phyloP scores from a whole-genome alignment of 2,329 filamentous ascomycete species.

The Neofusicoccum sp. region DNA sequence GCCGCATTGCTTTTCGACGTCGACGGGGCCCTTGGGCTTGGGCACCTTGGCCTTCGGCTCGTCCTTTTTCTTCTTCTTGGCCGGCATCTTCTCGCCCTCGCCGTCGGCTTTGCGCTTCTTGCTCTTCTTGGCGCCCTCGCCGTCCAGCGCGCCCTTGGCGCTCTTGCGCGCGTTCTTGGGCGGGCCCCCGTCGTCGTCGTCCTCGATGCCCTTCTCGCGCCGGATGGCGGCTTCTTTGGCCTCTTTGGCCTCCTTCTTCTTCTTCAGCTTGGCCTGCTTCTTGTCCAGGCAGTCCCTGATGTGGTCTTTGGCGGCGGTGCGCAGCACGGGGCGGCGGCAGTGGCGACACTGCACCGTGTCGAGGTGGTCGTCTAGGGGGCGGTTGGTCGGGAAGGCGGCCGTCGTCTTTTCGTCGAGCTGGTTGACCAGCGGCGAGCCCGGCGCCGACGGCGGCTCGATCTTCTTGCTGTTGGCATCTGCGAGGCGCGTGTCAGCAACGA shows the following conservation, averaged over 20 bases:
- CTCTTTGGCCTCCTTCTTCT: conserved; percentile 63
- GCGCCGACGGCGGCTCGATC: conserved; percentile 1
- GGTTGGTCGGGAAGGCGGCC: conserved; percentile 77
- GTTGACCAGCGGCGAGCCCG: conserved; percentile 43
- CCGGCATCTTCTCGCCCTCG: conserved; percentile 72
- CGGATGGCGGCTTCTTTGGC: conserved; percentile 50
- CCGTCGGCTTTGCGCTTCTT: conserved; percentile 50
- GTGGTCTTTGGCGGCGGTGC: conserved; percentile 72
- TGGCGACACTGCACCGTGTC: conserved; percentile 85
- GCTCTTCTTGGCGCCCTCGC: conserved; percentile 41
- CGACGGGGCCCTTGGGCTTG: conserved; percentile 88
- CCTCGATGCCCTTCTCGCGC: conserved; percentile 47
- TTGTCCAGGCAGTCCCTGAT: conserved; percentile 79
- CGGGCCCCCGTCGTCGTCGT: conserved; percentile 40
- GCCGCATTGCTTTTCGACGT: conserved; percentile 92
- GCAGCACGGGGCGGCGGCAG: conserved; percentile 85
- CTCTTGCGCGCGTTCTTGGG: conserved; percentile 40
- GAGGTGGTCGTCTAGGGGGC: conserved; percentile 74
- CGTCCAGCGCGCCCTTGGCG: conserved; percentile 40
- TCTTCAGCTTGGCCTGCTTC: conserved; percentile 67
- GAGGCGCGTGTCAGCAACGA: neutral
- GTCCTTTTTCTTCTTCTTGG: conserved; percentile 90
- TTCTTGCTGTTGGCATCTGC: conserved; percentile 18
- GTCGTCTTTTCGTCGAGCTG: conserved; percentile 73
- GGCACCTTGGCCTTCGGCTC: conserved; percentile 79